Percentiles rank a stretch among this genome's conserved stretches.
Conservation (phyloP, 441 rosid species). For the Daphne laureola region DNA sequence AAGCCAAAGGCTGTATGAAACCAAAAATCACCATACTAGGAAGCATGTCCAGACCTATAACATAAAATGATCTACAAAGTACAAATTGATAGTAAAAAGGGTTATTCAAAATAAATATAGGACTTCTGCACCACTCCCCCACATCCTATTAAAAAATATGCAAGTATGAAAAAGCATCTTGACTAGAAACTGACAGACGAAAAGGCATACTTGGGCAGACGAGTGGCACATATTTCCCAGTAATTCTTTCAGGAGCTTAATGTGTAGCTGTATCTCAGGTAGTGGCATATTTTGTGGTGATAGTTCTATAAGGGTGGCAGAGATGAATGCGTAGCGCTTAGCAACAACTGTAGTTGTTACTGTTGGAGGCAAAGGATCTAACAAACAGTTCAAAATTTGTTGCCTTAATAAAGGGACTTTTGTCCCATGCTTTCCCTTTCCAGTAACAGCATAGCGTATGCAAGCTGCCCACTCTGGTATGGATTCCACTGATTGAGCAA, state of each 20-base stretch:
- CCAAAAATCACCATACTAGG: no score
- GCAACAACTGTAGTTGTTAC: conserved; percentile 86
- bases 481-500: conserved; percentile 90
- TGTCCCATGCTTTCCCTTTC: conserved; percentile 92
- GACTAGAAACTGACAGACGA: conserved; percentile 1
- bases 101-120: no score
- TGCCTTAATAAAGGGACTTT: conserved; percentile 76
- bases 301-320: conserved; percentile 85
- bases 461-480: conserved; percentile 99
- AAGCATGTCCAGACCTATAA: no score
- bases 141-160: not conserved
- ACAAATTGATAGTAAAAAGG: no score
- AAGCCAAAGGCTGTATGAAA: no score
- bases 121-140: no score
- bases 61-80: no score
- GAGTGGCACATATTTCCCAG: conserved; percentile 90
- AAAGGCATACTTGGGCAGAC: conserved; percentile 73
- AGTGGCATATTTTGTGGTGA: conserved; percentile 85
- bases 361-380: conserved; percentile 71
- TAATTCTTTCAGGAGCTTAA: conserved; percentile 69
- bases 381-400: conserved; percentile 76
- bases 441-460: conserved; percentile 97
- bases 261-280: conserved; percentile 71
- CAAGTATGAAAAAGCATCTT: not conserved
- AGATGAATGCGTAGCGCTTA: conserved; percentile 92